Evolutionary conservation across 768 basidiomycete species (phyloP).

Genomic region (Suillus cothurnatus): DNA sequence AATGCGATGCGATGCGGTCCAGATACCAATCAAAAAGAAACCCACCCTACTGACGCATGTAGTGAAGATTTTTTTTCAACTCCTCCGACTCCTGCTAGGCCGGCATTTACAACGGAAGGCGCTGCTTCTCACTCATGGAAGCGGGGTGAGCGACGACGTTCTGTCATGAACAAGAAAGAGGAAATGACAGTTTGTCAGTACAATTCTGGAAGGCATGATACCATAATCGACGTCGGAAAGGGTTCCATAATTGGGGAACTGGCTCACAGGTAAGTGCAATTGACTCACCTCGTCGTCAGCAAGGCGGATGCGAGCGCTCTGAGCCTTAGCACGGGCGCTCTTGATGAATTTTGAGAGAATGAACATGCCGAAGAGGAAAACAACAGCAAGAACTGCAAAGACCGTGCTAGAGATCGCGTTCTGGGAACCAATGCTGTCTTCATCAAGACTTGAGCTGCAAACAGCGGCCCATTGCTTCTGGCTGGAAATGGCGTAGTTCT

Average conservation of each 20-base stretch:
- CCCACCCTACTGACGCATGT: too few relatives aligned
- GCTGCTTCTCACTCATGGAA: too few relatives aligned
- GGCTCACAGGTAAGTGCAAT: not conserved
- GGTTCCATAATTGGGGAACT: constrained; percentile 15
- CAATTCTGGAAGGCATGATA: constrained; percentile 3
- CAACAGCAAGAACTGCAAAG: constrained; percentile 36
- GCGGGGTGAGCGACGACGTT: too few relatives aligned
- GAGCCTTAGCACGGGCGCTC: constrained; percentile 31
- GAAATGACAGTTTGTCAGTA: too few relatives aligned
- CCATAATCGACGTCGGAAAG: constrained; percentile 12
- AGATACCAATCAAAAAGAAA: too few relatives aligned
- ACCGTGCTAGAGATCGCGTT: constrained; percentile 4
- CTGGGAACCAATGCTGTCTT: constrained; percentile 28
- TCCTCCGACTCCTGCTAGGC: too few relatives aligned
- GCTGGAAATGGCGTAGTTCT: too few relatives aligned
- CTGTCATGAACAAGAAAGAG: too few relatives aligned
- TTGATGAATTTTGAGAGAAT: constrained; percentile 38
- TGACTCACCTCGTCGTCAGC: constrained; percentile 39
- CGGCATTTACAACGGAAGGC: too few relatives aligned
- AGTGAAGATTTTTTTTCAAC: too few relatives aligned
- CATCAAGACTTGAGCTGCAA: constrained; percentile 36
- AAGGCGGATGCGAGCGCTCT: constrained; percentile 37
- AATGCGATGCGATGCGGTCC: too few relatives aligned
- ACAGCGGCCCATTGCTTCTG: constrained; percentile 40
- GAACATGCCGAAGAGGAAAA: constrained; percentile 36